Conservation (phyloP, 1,284 basidiomycete species). For the Cerioporus squamosus region DNA sequence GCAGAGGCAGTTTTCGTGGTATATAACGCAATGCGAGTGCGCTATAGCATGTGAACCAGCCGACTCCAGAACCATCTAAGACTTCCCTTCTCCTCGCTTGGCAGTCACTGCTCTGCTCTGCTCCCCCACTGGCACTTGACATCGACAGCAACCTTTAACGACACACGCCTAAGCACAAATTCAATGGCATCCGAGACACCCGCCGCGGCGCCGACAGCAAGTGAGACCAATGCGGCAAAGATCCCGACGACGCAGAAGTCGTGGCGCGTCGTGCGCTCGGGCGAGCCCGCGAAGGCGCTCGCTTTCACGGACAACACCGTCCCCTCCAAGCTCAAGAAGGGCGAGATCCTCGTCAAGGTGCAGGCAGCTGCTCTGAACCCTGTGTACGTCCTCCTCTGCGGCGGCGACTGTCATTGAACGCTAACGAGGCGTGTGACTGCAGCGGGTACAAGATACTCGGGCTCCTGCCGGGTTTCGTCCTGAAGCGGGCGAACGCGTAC, state of each 20-base stretch:
- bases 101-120: too few species aligned
- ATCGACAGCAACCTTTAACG: too few species aligned
- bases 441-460: constrained; percentile 64
- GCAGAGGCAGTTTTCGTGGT: too few species aligned
- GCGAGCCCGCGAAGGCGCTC: constrained; percentile 50
- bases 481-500: constrained; percentile 52
- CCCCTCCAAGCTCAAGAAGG: constrained; percentile 44
- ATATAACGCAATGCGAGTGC: too few species aligned
- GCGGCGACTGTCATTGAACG: neutral
- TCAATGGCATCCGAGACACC: neutral
- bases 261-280: constrained; percentile 38
- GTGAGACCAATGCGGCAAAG: neutral
- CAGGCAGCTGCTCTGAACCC: constrained; percentile 72
- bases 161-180: neutral
- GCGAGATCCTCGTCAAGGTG: constrained; percentile 63
- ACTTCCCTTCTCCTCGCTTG: too few species aligned
- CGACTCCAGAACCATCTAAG: too few species aligned
- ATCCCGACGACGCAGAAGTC: constrained; percentile 34
- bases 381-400: constrained; percentile 45
- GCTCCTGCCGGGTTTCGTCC: constrained; percentile 51
- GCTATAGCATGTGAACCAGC: too few species aligned
- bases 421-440: neutral
- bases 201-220: neutral
- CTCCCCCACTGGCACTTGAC: too few species aligned
- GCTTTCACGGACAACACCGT: constrained; percentile 44